Conservation (phyloP, 1,284 basidiomycete genomes). For the Marasmius tenuissimus region DNA sequence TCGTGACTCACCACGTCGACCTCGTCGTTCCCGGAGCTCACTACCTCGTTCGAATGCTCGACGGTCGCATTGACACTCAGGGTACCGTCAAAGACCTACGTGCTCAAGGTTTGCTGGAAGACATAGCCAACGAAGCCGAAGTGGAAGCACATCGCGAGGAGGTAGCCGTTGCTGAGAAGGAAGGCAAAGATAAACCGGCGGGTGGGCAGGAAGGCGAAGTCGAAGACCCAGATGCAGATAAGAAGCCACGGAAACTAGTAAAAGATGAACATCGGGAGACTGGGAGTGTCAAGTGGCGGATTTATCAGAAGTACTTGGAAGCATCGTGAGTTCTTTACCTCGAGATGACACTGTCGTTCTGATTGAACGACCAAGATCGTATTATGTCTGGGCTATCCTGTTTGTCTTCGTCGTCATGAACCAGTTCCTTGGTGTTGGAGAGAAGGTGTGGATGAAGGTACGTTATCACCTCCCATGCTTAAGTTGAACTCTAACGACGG, state of each 20-base stretch:
- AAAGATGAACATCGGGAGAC: constrained; percentile 72
- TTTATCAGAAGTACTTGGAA: constrained; percentile 78
- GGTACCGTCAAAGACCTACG: constrained; percentile 63
- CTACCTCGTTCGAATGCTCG: constrained; percentile 73
- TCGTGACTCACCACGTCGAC: constrained; percentile 77
- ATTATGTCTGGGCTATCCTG: constrained; percentile 62
- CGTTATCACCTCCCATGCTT: background rate
- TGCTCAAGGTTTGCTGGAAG: constrained; percentile 55
- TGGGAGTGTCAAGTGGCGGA: constrained; percentile 76
- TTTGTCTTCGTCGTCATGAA: constrained; percentile 47
- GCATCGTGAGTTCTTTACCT: constrained; percentile 48
- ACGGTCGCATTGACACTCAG: constrained; percentile 70
- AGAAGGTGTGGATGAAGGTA: constrained; percentile 78
- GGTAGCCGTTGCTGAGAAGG: background rate
- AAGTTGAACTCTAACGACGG: background rate
- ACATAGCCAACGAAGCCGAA: constrained; percentile 50
- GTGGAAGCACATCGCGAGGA: constrained; percentile 23
- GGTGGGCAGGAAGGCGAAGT: constrained; percentile 19
- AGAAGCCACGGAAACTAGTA: constrained; percentile 64
- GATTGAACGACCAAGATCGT: constrained; percentile 41
- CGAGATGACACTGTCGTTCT: no score
- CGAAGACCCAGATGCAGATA: constrained; percentile 29
- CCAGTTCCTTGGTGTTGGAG: constrained; percentile 51
- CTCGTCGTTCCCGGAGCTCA: constrained; percentile 68
- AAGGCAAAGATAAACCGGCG: background rate